Conservation (phyloP, 2,329 filamentous ascomycete species). For the Penicillium sclerotiorum region DNA sequence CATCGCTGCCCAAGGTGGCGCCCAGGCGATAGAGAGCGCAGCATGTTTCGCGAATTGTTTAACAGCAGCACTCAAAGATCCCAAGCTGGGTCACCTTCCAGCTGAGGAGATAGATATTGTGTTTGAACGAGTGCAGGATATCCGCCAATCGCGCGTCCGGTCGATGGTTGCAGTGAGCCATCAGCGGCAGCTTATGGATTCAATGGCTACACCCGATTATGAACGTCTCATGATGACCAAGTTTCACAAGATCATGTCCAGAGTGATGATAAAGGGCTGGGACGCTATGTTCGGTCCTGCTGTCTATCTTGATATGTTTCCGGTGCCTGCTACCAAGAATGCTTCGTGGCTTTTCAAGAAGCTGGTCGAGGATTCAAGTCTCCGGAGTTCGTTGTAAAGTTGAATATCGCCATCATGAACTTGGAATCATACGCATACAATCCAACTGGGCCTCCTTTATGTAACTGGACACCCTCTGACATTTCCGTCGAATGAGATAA, state of each 20-base stretch:
- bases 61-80: background rate
- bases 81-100: background rate
- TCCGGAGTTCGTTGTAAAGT: background rate
- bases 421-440: no score
- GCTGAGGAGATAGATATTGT: conserved; percentile 3
- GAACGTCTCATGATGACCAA: conserved; percentile 8
- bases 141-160: conserved; percentile 1
- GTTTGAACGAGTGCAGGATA: conserved; percentile 7
- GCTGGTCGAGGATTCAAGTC: background rate
- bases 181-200: conserved; percentile 8
- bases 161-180: background rate
- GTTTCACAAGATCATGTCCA: conserved; percentile 26
- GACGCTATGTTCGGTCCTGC: background rate
- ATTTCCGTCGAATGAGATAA: no score
- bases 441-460: no score
- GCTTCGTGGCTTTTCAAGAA: background rate
- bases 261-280: background rate
- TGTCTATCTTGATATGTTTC: background rate
- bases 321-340: background rate
- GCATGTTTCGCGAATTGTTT: conserved; percentile 1
- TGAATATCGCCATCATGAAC: background rate
- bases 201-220: conserved; percentile 12
- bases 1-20: conserved; percentile 2
- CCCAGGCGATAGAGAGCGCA: conserved; percentile 1
- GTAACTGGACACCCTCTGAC: background rate